Conservation (phyloP, 2,329 filamentous ascomycete genomes). For the Aspergillus sergii region DNA sequence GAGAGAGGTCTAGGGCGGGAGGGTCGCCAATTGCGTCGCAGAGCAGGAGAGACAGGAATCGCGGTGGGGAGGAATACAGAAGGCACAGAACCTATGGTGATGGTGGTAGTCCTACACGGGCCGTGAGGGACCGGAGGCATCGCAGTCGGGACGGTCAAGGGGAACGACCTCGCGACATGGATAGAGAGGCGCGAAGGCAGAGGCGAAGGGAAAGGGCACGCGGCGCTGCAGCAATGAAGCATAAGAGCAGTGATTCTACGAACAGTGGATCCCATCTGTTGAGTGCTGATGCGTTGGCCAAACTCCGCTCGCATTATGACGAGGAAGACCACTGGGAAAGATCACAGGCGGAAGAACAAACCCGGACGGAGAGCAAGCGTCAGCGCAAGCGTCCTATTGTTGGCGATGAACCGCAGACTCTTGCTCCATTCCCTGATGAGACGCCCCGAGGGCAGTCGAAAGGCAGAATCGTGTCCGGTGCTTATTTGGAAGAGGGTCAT, state of each 20-base stretch:
- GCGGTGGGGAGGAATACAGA: constrained; percentile 38
- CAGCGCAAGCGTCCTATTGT: constrained; percentile 30
- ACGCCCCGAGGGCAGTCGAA: constrained; percentile 51
- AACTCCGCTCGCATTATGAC: constrained; percentile 65
- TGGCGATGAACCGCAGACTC: constrained; percentile 22
- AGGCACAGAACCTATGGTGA: constrained; percentile 30
- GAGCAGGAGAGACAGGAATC: constrained; percentile 33
- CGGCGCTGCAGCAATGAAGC: constrained; percentile 34
- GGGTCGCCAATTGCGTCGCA: constrained; percentile 42
- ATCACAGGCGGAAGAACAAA: constrained; percentile 38
- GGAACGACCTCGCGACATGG: constrained; percentile 25
- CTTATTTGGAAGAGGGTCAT: constrained; percentile 67
- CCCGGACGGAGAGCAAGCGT: constrained; percentile 28
- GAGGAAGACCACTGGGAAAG: constrained; percentile 52
- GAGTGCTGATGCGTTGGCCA: constrained; percentile 62
- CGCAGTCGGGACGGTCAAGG: constrained; percentile 15
- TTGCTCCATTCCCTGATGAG: constrained; percentile 26
- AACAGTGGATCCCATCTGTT: constrained; percentile 48
- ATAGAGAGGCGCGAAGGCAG: constrained; percentile 28
- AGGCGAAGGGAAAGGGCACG: constrained; percentile 25
- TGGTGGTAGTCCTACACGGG: constrained; percentile 30
- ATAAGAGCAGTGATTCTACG: constrained; percentile 45
- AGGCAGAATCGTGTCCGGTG: constrained; percentile 69
- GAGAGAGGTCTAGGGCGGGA: constrained; percentile 34
- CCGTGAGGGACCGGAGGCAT: constrained; percentile 11